These are phyloP conservation scores for Aspergillus nidulans DNA, from an alignment of 495 filamentous ascomycete species.

Conservation along the genomic window DNA sequence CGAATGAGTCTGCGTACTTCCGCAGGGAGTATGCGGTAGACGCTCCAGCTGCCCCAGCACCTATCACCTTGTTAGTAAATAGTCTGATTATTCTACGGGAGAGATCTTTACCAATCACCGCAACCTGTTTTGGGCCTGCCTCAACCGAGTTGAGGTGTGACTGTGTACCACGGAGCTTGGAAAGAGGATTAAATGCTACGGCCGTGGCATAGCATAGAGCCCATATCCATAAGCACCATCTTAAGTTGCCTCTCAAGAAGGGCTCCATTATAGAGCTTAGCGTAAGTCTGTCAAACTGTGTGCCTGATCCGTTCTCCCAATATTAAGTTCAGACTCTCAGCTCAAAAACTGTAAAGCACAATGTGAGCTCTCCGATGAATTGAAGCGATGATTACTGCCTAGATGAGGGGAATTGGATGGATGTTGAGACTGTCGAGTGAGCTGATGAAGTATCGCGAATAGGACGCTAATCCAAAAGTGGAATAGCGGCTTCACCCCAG, in stretches of 20 bases:
- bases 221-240: constrained; percentile 5
- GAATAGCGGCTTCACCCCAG: constrained; percentile 1
- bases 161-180: constrained; percentile 19
- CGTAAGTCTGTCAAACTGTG: not conserved
- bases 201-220: constrained; percentile 7
- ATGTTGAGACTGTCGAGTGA: not conserved
- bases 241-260: not conserved
- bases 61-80: constrained; percentile 38
- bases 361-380: not conserved
- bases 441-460: not conserved
- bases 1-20: constrained; percentile 56
- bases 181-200: constrained; percentile 16
- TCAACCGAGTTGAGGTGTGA: constrained; percentile 22
- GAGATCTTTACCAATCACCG: constrained; percentile 40
- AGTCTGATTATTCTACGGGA: not conserved
- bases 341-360: not conserved
- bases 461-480: constrained; percentile 7
- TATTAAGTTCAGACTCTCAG: not conserved
- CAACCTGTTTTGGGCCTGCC: constrained; percentile 34
- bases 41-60: constrained; percentile 84
- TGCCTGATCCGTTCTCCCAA: not conserved
- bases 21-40: constrained; percentile 80
- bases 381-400: not conserved
- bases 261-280: constrained; percentile 6
- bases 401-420: not conserved